Conservation (phyloP, 116 monocot genomes). For the Trichopus zeylanicus region DNA sequence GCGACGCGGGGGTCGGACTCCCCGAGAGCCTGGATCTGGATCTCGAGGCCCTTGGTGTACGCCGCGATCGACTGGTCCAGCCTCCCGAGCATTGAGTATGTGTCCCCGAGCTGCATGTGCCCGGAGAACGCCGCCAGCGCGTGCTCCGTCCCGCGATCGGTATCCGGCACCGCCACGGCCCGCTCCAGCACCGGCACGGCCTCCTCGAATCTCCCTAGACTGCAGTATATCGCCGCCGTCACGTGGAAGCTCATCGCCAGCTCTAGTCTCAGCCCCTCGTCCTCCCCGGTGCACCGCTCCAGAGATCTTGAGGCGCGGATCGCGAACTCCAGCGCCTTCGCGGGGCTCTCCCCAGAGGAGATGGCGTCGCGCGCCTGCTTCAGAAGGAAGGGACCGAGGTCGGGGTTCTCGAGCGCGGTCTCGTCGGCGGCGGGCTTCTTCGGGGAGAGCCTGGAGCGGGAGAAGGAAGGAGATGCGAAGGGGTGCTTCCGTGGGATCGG, state of each 20-base stretch:
- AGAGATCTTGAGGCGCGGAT: conserved; percentile 74
- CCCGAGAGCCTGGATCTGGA: conserved; percentile 78
- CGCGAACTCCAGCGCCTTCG: conserved; percentile 83
- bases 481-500: conserved; percentile 30
- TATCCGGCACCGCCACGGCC: conserved; percentile 62
- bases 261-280: conserved; percentile 38
- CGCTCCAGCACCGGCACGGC: conserved; percentile 79
- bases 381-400: conserved; percentile 91
- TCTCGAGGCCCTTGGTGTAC: conserved; percentile 77
- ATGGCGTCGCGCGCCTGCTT: conserved; percentile 86
- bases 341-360: conserved; percentile 77
- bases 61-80: conserved; percentile 71
- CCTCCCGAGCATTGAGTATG: conserved; percentile 81
- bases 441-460: conserved; percentile 27
- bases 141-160: conserved; percentile 41
- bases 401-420: conserved; percentile 80
- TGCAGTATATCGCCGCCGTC: conserved; percentile 85
- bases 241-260: conserved; percentile 96
- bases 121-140: conserved; percentile 90
- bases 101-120: conserved; percentile 97
- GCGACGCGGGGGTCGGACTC: conserved; percentile 88
- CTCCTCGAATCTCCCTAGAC: conserved; percentile 68
- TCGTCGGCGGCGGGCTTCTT: conserved; percentile 14
- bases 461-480: conserved; percentile 17
- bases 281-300: conserved; percentile 44